Percentiles rank a stretch among this genome's conserved stretches.
phyloP scores from a whole-genome alignment of 176 grass and related monocot species.

The Guadua angustifolia region DNA sequence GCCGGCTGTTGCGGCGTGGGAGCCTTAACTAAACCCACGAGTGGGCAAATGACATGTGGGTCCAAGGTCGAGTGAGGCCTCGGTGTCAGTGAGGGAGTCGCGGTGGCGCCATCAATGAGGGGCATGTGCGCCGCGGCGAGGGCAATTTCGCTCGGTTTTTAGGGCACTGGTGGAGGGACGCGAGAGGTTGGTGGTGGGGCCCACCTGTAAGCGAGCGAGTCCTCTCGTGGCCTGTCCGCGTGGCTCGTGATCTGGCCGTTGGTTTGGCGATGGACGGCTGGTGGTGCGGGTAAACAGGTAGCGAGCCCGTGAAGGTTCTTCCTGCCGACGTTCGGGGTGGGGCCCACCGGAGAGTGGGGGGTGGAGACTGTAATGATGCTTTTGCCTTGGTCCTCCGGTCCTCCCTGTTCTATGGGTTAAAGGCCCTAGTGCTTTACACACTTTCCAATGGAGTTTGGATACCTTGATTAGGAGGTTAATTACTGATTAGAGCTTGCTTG shows the following conservation, averaged over 20 bases:
- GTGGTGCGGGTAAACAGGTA: not conserved
- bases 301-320: not conserved
- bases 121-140: conserved; percentile 35
- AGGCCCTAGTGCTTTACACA: not conserved
- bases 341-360: not conserved
- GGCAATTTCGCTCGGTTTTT: not conserved
- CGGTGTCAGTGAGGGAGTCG: not conserved
- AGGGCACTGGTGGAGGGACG: conserved; percentile 28
- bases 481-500: not conserved
- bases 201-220: not conserved
- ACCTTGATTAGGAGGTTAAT: not conserved
- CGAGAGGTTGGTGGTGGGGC: not conserved
- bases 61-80: fast-evolving
- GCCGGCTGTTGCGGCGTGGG: not conserved
- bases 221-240: not conserved
- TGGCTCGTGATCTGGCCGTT: not conserved
- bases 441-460: not conserved
- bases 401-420: not conserved
- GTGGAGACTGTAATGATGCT: not conserved
- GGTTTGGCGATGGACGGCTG: not conserved
- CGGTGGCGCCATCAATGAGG: conserved; percentile 45
- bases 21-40: conserved; percentile 3
- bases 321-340: not conserved
- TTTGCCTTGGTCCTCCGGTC: not conserved
- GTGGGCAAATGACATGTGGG: not conserved